Evolutionary conservation across 495 filamentous ascomycete genomes (phyloP).

Genomic region (Massariosphaeria phaeospora): DNA sequence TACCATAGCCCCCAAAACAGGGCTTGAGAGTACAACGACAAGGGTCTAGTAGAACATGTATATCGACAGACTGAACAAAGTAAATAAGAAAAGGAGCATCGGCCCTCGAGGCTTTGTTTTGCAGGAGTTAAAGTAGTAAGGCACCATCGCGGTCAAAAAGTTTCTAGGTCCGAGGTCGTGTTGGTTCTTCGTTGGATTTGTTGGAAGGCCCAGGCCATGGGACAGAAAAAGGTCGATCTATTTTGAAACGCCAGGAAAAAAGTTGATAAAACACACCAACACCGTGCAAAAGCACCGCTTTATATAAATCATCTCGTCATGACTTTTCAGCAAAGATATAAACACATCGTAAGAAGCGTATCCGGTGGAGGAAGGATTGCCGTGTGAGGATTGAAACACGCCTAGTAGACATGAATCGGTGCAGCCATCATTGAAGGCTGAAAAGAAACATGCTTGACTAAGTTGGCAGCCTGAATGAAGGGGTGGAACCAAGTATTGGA

Average conservation of each 20-base stretch:
- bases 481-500: conserved; percentile 30
- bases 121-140: conserved; percentile 21
- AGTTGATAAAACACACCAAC: conserved; percentile 17
- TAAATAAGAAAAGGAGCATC: conserved; percentile 4
- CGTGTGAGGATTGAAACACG: conserved; percentile 7
- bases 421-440: conserved; percentile 30
- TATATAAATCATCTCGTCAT: conserved; percentile 29
- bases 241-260: conserved; percentile 23
- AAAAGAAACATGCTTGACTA: conserved; percentile 33
- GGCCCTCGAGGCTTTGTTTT: conserved; percentile 20
- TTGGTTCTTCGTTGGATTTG: conserved; percentile 2
- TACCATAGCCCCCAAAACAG: background rate
- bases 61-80: no score
- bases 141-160: conserved; percentile 14
- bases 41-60: no score
- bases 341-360: conserved; percentile 29
- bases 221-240: conserved; percentile 9
- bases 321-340: conserved; percentile 29
- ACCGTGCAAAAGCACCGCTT: conserved; percentile 18
- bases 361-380: background rate
- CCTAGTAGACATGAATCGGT: conserved; percentile 33
- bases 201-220: background rate
- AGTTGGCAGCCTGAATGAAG: conserved; percentile 31
- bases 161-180: conserved; percentile 17
- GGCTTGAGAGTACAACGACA: background rate